Evolutionary conservation across 176 grass and related monocot genomes (phyloP).

Genomic region (Elymus sibiricus): DNA sequence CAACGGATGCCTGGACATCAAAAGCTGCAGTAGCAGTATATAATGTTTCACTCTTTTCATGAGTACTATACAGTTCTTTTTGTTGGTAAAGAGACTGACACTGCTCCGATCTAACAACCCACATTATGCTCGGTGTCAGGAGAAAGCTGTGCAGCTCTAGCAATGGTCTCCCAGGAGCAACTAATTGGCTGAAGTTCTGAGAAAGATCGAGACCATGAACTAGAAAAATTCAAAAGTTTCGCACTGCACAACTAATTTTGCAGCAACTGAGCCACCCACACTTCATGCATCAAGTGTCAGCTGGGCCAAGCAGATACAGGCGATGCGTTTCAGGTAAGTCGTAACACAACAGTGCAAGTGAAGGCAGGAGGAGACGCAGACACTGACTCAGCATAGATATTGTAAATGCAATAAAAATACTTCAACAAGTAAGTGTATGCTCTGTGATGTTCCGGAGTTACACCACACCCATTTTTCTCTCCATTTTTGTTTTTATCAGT

Average conservation of each 20-base stretch:
- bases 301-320: neutral
- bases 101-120: conserved; percentile 27
- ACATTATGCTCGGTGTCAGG: conserved; percentile 20
- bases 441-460: no score
- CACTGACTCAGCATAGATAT: no score
- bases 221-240: neutral
- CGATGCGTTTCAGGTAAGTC: neutral
- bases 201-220: neutral
- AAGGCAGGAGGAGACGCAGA: no score
- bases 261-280: neutral
- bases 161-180: neutral
- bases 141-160: neutral
- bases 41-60: conserved; percentile 20
- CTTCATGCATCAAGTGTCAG: conserved; percentile 2
- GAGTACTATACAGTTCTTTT: conserved; percentile 1
- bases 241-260: neutral
- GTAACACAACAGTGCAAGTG: no score
- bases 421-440: no score
- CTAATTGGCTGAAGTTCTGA: neutral
- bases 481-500: no score
- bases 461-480: no score
- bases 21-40: conserved; percentile 32
- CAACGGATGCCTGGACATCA: conserved; percentile 26
- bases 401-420: no score
- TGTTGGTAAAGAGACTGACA: conserved; percentile 36